Percentiles rank a stretch among this genome's conserved stretches.
These are phyloP conservation scores for Tephrocybe sp. DNA, from an alignment of 768 basidiomycete genomes.

Conservation along the genomic window DNA sequence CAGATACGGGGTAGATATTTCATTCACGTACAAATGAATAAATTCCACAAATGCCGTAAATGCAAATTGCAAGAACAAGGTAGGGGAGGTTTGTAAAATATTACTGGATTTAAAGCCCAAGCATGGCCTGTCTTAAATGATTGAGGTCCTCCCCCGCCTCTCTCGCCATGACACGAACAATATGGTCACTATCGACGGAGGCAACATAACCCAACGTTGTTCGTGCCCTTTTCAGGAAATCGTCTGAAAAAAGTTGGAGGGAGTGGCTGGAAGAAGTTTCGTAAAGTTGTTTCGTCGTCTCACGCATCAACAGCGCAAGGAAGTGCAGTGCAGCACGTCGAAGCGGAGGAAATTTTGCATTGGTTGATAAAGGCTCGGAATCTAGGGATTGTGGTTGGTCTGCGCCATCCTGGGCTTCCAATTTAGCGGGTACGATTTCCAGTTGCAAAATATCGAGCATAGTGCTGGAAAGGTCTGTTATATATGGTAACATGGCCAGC, in stretches of 20 bases:
- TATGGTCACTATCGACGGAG: constrained; percentile 67
- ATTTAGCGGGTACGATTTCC: constrained; percentile 43
- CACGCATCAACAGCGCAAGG: constrained; percentile 66
- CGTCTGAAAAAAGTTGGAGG: constrained; percentile 31
- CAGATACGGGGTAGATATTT: constrained; percentile 87
- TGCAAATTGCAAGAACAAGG: background rate
- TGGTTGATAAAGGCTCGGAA: constrained; percentile 52
- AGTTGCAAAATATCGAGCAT: constrained; percentile 79
- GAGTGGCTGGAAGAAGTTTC: constrained; percentile 35
- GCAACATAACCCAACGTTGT: constrained; percentile 70
- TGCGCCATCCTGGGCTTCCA: constrained; percentile 20
- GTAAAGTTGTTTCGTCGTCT: constrained; percentile 52
- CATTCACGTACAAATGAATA: too few species aligned
- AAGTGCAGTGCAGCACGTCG: constrained; percentile 89
- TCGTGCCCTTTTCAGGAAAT: constrained; percentile 48
- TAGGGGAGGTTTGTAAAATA: background rate
- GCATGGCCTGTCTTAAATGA: constrained; percentile 45
- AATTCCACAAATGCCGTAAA: too few species aligned
- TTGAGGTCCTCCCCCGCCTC: constrained; percentile 61
- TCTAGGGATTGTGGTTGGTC: constrained; percentile 42
- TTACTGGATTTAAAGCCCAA: too few species aligned
- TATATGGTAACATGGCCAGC: constrained; percentile 62
- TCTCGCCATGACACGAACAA: constrained; percentile 75
- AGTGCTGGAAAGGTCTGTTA: constrained; percentile 57
- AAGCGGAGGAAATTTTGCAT: constrained; percentile 74